A percentile compares a stretch with the other conserved stretches of the same genome.
Evolutionary conservation across 2,329 filamentous ascomycete genomes (phyloP).

Genomic region (Thielaviopsis populi): DNA sequence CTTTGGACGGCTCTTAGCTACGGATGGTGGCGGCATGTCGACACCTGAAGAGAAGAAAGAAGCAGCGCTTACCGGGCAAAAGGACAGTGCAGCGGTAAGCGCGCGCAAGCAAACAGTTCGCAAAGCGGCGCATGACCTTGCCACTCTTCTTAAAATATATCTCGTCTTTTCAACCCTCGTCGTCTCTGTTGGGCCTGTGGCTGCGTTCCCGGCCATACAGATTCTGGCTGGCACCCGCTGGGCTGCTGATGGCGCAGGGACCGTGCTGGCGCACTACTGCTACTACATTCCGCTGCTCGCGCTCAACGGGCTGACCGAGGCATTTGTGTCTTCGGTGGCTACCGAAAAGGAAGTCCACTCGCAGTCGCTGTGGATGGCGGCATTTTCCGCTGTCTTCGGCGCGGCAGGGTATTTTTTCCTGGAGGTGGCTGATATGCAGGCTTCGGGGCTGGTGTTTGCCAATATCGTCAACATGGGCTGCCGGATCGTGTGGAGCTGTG

Average conservation of each 20-base stretch:
- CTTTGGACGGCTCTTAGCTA: conserved; percentile 62
- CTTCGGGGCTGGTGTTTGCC: conserved; percentile 65
- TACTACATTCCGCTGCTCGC: conserved; percentile 89
- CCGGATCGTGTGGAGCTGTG: conserved; percentile 64
- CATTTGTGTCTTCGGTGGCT: conserved; percentile 81
- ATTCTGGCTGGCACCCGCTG: conserved; percentile 66
- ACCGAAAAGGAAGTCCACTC: conserved; percentile 55
- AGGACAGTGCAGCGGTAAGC: background rate
- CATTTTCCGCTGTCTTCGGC: conserved; percentile 64
- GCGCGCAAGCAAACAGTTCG: conserved; percentile 23
- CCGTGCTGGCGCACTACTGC: conserved; percentile 66
- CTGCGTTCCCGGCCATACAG: conserved; percentile 57
- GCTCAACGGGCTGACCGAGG: conserved; percentile 80
- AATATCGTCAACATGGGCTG: conserved; percentile 84
- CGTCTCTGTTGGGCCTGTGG: conserved; percentile 55
- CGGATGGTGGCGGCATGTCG: conserved; percentile 14
- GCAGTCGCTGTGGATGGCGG: conserved; percentile 74
- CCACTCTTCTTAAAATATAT: conserved; percentile 56
- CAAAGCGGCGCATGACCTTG: conserved; percentile 39
- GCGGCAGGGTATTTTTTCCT: conserved; percentile 61
- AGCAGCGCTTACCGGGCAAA: background rate
- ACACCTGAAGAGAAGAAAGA: background rate
- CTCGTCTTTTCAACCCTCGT: conserved; percentile 55
- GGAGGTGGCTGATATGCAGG: conserved; percentile 52
- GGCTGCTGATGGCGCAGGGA: conserved; percentile 56